Percentiles rank a stretch among this genome's conserved stretches.
Conservation (phyloP, 148 eudicot species). For the Silene uniflora region DNA sequence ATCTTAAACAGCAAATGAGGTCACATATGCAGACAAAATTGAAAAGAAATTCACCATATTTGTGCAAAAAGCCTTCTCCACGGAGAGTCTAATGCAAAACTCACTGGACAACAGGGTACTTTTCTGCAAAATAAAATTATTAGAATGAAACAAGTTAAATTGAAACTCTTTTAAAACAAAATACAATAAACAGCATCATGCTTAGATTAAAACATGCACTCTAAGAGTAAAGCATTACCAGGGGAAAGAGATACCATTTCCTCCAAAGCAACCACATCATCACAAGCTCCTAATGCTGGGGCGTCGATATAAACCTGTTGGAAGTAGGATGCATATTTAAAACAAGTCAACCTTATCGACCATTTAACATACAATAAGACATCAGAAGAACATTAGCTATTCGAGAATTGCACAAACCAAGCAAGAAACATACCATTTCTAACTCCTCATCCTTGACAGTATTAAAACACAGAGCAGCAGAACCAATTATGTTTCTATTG, state of each 20-base stretch:
- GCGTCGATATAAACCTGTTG: slow-evolving; percentile 52
- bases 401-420: slow-evolving; percentile 8
- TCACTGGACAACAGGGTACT: slow-evolving; percentile 41
- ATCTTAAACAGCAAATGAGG: slow-evolving; percentile 1
- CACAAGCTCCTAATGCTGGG: slow-evolving; percentile 31
- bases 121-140: slow-evolving; percentile 39
- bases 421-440: slow-evolving; percentile 47
- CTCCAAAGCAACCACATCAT: slow-evolving; percentile 28
- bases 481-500: slow-evolving; percentile 29
- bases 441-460: slow-evolving; percentile 35
- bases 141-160: slow-evolving; percentile 13
- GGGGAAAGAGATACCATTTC: slow-evolving; percentile 70
- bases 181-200: slow-evolving; percentile 8
- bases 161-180: slow-evolving; percentile 1
- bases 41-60: slow-evolving; percentile 58
- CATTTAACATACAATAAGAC: neutral
- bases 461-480: slow-evolving; percentile 38
- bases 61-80: slow-evolving; percentile 36
- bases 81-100: slow-evolving; percentile 64
- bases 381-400: neutral
- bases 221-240: slow-evolving; percentile 36
- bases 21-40: neutral
- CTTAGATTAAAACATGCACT: slow-evolving; percentile 19
- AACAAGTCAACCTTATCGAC: neutral
- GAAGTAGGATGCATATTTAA: neutral